Conservation (phyloP, 345 rosid species). For the Eucalyptus sp. region DNA sequence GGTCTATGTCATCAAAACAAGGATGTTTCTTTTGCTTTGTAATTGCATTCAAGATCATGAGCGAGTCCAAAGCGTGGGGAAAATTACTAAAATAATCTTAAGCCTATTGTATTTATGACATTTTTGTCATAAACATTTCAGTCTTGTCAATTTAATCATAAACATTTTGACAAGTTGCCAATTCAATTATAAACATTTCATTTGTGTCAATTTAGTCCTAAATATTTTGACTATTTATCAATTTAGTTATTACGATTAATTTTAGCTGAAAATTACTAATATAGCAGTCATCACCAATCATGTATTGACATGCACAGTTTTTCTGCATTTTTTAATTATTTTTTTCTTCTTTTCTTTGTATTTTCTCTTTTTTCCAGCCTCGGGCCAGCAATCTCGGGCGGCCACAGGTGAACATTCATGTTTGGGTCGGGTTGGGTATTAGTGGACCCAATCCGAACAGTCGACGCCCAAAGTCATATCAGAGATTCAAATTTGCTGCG, state of each 20-base stretch:
- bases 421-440: neutral
- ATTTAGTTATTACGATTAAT: fast-evolving
- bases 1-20: neutral
- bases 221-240: too few species aligned
- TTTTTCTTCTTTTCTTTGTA: fast-evolving
- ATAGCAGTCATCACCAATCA: fast-evolving
- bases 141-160: fast-evolving
- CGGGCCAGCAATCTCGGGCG: fast-evolving
- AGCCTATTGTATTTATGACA: fast-evolving
- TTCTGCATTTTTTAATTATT: too few species aligned
- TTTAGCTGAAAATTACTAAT: too few species aligned
- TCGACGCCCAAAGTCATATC: neutral
- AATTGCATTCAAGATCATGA: neutral
- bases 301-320: too few species aligned
- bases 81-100: too few species aligned
- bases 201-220: fast-evolving
- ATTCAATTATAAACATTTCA: too few species aligned
- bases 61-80: neutral
- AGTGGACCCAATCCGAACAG: neutral
- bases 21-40: neutral
- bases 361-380: too few species aligned
- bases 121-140: too few species aligned
- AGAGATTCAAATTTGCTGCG: neutral
- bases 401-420: neutral
- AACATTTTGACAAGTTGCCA: too few species aligned